Conservation (phyloP, 2,329 filamentous ascomycete species). For the Colletotrichum melonis region DNA sequence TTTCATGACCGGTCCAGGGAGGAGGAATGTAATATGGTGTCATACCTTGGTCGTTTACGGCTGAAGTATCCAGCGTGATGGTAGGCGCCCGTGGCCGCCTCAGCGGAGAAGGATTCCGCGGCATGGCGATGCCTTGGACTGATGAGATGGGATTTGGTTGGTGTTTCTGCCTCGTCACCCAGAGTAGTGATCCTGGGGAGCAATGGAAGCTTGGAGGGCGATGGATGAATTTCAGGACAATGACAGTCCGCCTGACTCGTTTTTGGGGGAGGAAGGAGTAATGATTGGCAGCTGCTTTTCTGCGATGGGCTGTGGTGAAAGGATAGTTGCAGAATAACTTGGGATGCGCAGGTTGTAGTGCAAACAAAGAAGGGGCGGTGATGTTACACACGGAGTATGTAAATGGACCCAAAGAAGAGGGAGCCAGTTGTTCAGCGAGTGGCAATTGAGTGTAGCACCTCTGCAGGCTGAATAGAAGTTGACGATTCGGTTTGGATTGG, state of each 20-base stretch:
- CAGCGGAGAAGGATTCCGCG: slow-evolving; percentile 21
- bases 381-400: not conserved
- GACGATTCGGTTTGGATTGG: not conserved
- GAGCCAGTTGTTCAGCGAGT: not conserved
- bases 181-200: not conserved
- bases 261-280: not conserved
- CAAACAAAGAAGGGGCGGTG: slow-evolving; percentile 16
- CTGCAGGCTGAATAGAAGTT: not conserved
- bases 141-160: not conserved
- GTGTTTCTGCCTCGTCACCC: not conserved
- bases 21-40: slow-evolving; percentile 17
- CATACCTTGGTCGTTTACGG: slow-evolving; percentile 37
- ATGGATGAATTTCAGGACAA: not conserved
- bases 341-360: not conserved
- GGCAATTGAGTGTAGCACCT: not conserved
- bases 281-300: not conserved
- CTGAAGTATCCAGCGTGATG: slow-evolving; percentile 37
- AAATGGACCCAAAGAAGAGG: not conserved
- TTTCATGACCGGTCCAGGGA: slow-evolving; percentile 13
- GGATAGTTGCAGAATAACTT: not conserved
- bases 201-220: not conserved
- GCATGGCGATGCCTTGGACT: slow-evolving; percentile 11
- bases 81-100: slow-evolving; percentile 35
- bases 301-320: not conserved
- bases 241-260: not conserved